Evolutionary conservation across 2,329 filamentous ascomycete species (phyloP).

Genomic region (Rhynchosporium agropyri): DNA sequence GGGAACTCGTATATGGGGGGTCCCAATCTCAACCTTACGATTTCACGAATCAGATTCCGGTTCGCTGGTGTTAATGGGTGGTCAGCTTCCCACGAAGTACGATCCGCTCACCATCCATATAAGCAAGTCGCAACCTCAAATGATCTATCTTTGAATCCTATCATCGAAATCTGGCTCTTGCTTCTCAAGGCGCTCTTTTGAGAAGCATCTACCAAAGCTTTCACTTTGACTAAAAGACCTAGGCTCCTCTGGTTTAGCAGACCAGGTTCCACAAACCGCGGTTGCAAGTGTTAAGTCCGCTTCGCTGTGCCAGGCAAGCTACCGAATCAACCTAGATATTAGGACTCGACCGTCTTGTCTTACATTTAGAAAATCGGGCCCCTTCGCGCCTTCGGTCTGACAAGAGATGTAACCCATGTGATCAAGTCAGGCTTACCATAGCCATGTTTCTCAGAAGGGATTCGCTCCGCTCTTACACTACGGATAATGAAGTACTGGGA

Average conservation of each 20-base stretch:
- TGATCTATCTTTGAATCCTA: not conserved
- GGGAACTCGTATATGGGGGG: not conserved
- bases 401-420: not conserved
- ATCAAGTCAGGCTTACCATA: slow-evolving; percentile 11
- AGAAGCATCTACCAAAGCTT: too few relatives aligned
- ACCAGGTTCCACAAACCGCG: slow-evolving; percentile 9
- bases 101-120: slow-evolving; percentile 11
- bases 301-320: slow-evolving; percentile 6
- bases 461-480: not conserved
- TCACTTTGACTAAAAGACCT: not conserved
- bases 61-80: not conserved
- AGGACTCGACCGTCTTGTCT: not conserved
- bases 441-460: not conserved
- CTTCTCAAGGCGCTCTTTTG: too few relatives aligned
- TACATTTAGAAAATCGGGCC: not conserved
- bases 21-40: not conserved
- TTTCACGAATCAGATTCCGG: not conserved
- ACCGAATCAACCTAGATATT: not conserved
- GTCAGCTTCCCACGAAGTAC: slow-evolving; percentile 10
- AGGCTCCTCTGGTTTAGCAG: not conserved
- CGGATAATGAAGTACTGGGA: not conserved
- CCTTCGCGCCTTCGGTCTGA: slow-evolving; percentile 10
- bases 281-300: slow-evolving; percentile 9
- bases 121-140: slow-evolving; percentile 4
- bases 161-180: slow-evolving; percentile 1